These are phyloP conservation scores for Drechmeria coniospora DNA, from an alignment of 2,329 filamentous ascomycete species.

Conservation along the genomic window DNA sequence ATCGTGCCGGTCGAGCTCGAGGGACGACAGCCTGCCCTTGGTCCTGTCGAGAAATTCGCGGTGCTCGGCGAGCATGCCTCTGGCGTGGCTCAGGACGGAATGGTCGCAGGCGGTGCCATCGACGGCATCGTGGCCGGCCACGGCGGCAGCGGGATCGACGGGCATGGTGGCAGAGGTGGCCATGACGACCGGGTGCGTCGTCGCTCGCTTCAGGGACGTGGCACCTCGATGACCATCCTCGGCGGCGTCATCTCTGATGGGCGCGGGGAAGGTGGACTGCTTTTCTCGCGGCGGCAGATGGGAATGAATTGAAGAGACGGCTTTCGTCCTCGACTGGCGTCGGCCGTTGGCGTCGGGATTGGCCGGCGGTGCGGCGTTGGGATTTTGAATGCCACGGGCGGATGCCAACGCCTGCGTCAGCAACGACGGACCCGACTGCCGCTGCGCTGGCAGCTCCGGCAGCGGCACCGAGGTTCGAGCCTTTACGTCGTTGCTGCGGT, in stretches of 20 bases:
- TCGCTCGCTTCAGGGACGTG: constrained; percentile 16
- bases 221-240: constrained; percentile 19
- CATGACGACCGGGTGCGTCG: constrained; percentile 13
- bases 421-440: constrained; percentile 36
- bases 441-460: constrained; percentile 24
- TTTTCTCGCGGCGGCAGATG: neutral
- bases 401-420: constrained; percentile 43
- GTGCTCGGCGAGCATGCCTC: constrained; percentile 21
- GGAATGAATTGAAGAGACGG: neutral
- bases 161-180: constrained; percentile 17
- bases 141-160: constrained; percentile 12
- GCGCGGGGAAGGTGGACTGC: constrained; percentile 1
- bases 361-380: neutral
- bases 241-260: constrained; percentile 18
- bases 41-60: constrained; percentile 16
- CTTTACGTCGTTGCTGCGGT: constrained; percentile 25
- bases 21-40: constrained; percentile 15
- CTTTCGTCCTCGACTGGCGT: constrained; percentile 1
- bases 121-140: constrained; percentile 13
- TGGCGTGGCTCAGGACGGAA: constrained; percentile 16
- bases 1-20: constrained; percentile 19
- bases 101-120: constrained; percentile 17
- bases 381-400: constrained; percentile 34
- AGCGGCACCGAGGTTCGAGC: constrained; percentile 16
- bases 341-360: neutral